Base-by-base conservation (phyloP, 257 asterid species). In the Nemophila menziesii region DNA sequence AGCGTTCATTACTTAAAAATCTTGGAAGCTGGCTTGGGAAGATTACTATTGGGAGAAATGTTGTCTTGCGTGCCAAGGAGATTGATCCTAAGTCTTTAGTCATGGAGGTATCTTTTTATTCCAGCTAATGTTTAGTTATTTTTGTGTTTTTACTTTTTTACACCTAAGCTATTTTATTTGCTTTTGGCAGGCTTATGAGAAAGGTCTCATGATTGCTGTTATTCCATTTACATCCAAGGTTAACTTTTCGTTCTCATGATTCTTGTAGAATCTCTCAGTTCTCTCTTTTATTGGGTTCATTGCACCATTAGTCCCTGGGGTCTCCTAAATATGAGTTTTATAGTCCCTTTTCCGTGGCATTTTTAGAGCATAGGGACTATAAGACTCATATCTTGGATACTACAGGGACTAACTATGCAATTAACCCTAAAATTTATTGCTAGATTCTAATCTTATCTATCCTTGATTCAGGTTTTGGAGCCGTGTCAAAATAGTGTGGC, bases 11-110 rank as follows among this genome's bases (percentile, higher is more conserved):
- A 72, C 86, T 90, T 51, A 90, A 85, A 71, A 85, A 82, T 65
- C 72, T 90, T 40, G 96, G 96, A 61, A 85, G 94, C 79, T 90
- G 99, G 99, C 86, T 90, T 63, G 99, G 99, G 58, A 90, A 90
- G 70, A 73, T 90, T 44, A 90, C 99, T 44, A 90, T 90, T 52
- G 99, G 99, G 58, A 85, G 63, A 68, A 90, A 90, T 73, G 86
- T 77, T 56, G 94, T 85, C 48, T 71, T 90, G 55, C 68, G 93
- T 69, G 99, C 89, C 20, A 75, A 83, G 3, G 96, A 85, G 68
- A 81, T 90, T 33, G 94, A 90, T 67, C 99, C 96, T 18, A 90
- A 85, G 57, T 61, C 93, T 40, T 72, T 90, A 39, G 79, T 85
- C 47, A 67, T 82, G 40, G 89, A 85, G 94, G 99, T 87, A 49